Percentiles rank a stretch among this genome's conserved stretches.
phyloP scores from a whole-genome alignment of 2,329 filamentous ascomycete genomes.

The Aspergillus alliaceus region DNA sequence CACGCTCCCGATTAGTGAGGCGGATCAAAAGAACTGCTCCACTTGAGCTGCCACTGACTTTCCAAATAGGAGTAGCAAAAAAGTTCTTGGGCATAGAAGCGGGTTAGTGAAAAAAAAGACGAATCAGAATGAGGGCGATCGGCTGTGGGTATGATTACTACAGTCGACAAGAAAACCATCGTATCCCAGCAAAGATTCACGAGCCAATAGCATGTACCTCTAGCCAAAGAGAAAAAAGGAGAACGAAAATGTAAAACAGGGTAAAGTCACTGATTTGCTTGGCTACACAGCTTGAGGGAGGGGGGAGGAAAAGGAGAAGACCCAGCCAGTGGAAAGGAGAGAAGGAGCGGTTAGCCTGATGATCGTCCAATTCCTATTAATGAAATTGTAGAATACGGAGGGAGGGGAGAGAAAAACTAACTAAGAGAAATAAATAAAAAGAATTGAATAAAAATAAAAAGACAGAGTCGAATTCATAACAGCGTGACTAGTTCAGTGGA shows the following conservation, averaged over 20 bases:
- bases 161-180: neutral
- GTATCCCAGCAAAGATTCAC: neutral
- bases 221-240: neutral
- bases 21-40: slow-evolving; percentile 24
- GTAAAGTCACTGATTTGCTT: neutral
- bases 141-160: neutral
- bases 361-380: neutral
- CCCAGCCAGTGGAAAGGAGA: neutral
- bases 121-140: neutral
- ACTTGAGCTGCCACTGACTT: slow-evolving; percentile 31
- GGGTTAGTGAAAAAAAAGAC: slow-evolving; percentile 6
- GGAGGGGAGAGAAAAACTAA: too few species aligned
- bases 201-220: neutral
- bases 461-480: neutral
- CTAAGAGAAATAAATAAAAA: too few species aligned
- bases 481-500: neutral
- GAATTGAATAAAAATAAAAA: too few species aligned
- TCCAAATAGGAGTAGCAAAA: slow-evolving; percentile 2
- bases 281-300: neutral
- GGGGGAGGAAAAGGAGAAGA: neutral
- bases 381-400: neutral
- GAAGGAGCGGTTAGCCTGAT: neutral
- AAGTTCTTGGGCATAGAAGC: slow-evolving; percentile 4
- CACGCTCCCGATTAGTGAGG: slow-evolving; percentile 32
- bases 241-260: neutral